Evolutionary conservation across 352 stramenopile genomes (phyloP).

Genomic region (Peronosclerospora sorghi): DNA sequence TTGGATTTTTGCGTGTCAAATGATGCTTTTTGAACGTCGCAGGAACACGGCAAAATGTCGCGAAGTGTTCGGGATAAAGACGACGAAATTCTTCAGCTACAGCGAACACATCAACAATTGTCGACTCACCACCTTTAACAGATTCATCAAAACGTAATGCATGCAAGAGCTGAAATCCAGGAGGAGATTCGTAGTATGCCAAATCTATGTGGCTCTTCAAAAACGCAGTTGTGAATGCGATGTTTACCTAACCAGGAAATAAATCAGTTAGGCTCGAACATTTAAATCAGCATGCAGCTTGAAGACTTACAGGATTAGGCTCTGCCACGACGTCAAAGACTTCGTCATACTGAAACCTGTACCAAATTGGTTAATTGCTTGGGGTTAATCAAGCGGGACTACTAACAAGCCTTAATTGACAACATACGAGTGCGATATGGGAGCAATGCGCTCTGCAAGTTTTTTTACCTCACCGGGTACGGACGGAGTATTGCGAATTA

Average conservation of each 20-base stretch:
- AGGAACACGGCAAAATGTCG: constrained; percentile 70
- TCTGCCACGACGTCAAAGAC: constrained; percentile 80
- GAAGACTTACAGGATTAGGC: constrained; percentile 48
- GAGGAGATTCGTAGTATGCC: constrained; percentile 94
- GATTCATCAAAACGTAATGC: constrained; percentile 81
- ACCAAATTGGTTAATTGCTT: not conserved
- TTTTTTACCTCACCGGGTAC: constrained; percentile 46
- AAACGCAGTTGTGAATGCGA: constrained; percentile 87
- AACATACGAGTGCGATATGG: constrained; percentile 69
- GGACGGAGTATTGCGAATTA: constrained; percentile 67
- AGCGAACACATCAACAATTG: constrained; percentile 78
- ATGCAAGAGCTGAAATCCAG: constrained; percentile 91
- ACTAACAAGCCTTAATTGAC: not conserved
- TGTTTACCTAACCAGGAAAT: constrained; percentile 72
- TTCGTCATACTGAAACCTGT: constrained; percentile 75
- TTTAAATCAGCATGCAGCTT: not conserved
- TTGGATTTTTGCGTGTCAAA: constrained; percentile 78
- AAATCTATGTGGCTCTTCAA: constrained; percentile 92
- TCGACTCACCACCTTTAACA: constrained; percentile 75
- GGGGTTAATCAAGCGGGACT: not conserved
- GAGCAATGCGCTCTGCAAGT: constrained; percentile 66
- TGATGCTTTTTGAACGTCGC: constrained; percentile 92
- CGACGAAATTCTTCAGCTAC: constrained; percentile 58
- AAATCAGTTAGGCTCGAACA: not conserved
- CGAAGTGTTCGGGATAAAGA: constrained; percentile 55